Conservation (phyloP, 768 basidiomycete species). For the Hericium coralloides region DNA sequence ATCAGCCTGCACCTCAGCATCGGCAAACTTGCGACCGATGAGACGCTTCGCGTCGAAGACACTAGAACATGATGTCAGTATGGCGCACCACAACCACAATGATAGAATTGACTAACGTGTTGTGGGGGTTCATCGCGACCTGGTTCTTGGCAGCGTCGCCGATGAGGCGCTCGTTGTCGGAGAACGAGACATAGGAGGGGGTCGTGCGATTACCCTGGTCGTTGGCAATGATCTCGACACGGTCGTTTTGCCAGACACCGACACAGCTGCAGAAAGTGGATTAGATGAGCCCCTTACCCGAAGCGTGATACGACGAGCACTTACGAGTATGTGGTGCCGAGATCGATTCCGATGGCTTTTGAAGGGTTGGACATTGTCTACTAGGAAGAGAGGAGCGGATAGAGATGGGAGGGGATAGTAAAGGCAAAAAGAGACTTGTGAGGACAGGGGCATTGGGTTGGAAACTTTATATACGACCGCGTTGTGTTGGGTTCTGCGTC, state of each 20-base stretch:
- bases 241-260: constrained; percentile 99
- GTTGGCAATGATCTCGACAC: constrained; percentile 97
- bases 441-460: constrained; percentile 3
- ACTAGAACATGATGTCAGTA: constrained; percentile 30
- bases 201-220: constrained; percentile 94
- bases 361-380: constrained; percentile 14
- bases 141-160: constrained; percentile 99
- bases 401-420: constrained; percentile 10
- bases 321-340: constrained; percentile 89
- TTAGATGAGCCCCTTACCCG: background rate
- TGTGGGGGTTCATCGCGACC: constrained; percentile 96
- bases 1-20: constrained; percentile 76
- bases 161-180: constrained; percentile 92
- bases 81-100: constrained; percentile 1
- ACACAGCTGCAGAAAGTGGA: constrained; percentile 61
- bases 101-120: constrained; percentile 44
- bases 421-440: constrained; percentile 9
- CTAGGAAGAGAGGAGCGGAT: constrained; percentile 4
- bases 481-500: constrained; percentile 11
- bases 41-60: constrained; percentile 99
- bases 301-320: constrained; percentile 20
- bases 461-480: constrained; percentile 15
- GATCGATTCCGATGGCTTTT: constrained; percentile 87
- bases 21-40: constrained; percentile 87
- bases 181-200: constrained; percentile 93